phyloP scores from a whole-genome alignment of 2,329 filamentous ascomycete genomes.

The Reticulascus tulasneorum region DNA sequence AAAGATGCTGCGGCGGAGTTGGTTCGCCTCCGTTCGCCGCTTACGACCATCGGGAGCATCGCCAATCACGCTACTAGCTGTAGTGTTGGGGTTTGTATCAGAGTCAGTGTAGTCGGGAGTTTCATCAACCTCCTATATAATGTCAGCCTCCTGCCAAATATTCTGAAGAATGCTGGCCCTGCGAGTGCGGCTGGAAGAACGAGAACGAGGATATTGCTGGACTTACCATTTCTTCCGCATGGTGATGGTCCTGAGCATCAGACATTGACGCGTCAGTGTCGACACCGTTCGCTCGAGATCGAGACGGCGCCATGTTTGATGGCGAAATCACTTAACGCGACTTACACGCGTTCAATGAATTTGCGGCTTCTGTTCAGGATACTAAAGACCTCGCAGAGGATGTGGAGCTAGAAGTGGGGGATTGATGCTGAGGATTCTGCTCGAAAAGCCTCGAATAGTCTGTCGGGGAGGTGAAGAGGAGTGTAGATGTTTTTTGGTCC shows the following conservation, averaged over 20 bases:
- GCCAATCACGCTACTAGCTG: constrained; percentile 80
- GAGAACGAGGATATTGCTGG: background rate
- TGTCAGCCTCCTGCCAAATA: no score
- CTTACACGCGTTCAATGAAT: constrained; percentile 43
- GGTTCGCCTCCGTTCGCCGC: constrained; percentile 79
- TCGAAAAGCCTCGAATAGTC: background rate
- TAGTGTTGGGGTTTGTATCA: constrained; percentile 64
- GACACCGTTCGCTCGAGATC: constrained; percentile 47
- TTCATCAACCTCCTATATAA: constrained; percentile 54
- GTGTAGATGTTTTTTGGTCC: constrained; percentile 12
- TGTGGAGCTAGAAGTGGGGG: background rate
- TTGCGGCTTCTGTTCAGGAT: constrained; percentile 8
- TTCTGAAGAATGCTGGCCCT: background rate
- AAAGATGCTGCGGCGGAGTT: constrained; percentile 86
- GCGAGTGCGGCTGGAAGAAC: background rate
- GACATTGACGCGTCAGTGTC: constrained; percentile 62
- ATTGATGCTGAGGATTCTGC: background rate
- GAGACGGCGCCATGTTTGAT: constrained; percentile 50
- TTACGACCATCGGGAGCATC: constrained; percentile 78
- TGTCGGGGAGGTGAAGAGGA: constrained; percentile 5
- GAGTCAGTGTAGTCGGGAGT: constrained; percentile 65
- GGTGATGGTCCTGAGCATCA: constrained; percentile 48
- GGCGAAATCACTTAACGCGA: constrained; percentile 50
- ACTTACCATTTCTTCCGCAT: constrained; percentile 48
- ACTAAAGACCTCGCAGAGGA: background rate